phyloP scores from a whole-genome alignment of 306 rosid species.

The Ammopiptanthus mongolicus region DNA sequence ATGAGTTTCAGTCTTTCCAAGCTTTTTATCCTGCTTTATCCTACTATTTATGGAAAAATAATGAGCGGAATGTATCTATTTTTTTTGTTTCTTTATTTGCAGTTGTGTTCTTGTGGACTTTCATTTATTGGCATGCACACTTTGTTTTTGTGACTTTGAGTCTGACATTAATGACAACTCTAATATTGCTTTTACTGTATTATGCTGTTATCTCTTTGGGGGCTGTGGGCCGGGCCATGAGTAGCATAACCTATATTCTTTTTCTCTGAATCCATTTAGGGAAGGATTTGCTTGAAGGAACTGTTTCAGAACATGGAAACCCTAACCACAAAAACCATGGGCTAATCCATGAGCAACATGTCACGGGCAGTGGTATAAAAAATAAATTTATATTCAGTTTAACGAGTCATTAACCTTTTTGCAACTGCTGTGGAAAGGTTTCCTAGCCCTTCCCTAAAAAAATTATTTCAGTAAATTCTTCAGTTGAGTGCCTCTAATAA shows the following conservation, averaged over 20 bases:
- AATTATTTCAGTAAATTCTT: conserved; percentile 11
- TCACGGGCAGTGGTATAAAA: conserved; percentile 35
- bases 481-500: conserved; percentile 15
- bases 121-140: not conserved
- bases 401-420: conserved; percentile 1
- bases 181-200: conserved; percentile 1
- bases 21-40: not conserved
- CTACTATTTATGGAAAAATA: not conserved
- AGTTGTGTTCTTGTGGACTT: not conserved
- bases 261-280: conserved; percentile 34
- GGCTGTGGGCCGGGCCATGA: not conserved
- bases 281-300: conserved; percentile 30
- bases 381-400: not conserved
- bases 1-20: not conserved
- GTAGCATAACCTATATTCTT: not conserved
- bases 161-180: not conserved
- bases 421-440: conserved; percentile 20
- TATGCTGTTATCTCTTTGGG: not conserved
- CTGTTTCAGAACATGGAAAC: conserved; percentile 24
- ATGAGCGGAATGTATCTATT: not conserved
- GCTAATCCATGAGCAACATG: conserved; percentile 30
- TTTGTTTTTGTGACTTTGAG: not conserved
- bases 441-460: conserved; percentile 7
- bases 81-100: not conserved
- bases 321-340: conserved; percentile 27